Evolutionary conservation across 177 flowering plant species (phyloP), one percentile per base, ranked within the genome.

Genomic region (Tripterygium wilfordii): DNA sequence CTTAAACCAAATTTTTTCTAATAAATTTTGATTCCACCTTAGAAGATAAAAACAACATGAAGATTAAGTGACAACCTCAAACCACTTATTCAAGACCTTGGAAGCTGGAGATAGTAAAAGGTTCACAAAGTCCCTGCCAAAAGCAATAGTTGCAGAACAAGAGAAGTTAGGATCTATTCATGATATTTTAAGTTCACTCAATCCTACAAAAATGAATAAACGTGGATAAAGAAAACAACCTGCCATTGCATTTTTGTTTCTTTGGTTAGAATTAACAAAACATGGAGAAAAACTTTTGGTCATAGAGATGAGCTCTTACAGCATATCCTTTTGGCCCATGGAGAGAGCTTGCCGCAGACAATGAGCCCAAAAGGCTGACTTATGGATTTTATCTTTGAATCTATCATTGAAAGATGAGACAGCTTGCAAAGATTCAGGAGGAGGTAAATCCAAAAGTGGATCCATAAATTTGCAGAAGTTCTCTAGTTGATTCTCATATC

Each of bases 51-150:
- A 53, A 30, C 13, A 23, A 42, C 12, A 28, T 10, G 1, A 41
- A 1, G 36, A 56, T 51, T 39, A 49, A 30, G 43, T 42, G 42
- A 63, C 61, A 51, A 89, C 95, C 96, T 91, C 92, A 69, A 92
- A 92, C 99, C 99, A 92, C 57, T 79, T 86, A 70, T 92, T 80
- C 72, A 92, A 61, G 59, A 88, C 88, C 76, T 86, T 85, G 8
- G 99, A 92, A 39, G 99, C 85, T 12, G 99, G 99, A 17, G 99
- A 75, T 45, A 88, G 30, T 49, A 92, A 61, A 51, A 92, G 94
- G 48, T 92, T 91, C 87, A 86, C 61, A 40, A 88, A 88, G 45
- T 88, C 84, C 84, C 96, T 88, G 78, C 28, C 58, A 67, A 56
- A 62, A 67, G 27, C 27, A 57, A 62, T 28, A 43, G 42, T 49